phyloP scores from a whole-genome alignment of 257 asterid genomes.

The Rauvolfia tetraphylla region DNA sequence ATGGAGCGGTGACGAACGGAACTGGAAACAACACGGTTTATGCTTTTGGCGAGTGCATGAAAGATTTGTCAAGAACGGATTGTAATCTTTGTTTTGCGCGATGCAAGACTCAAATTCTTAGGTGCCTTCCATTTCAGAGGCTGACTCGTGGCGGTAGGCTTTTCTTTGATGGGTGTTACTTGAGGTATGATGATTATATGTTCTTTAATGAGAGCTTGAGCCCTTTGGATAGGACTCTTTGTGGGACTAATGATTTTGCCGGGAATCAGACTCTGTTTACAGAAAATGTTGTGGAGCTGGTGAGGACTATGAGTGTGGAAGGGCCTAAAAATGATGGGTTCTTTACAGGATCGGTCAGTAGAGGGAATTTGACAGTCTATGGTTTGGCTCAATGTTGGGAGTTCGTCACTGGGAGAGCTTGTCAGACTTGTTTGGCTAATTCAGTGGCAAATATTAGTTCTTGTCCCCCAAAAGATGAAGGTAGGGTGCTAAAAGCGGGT shows the following conservation, averaged over 20 bases:
- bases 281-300: constrained; percentile 40
- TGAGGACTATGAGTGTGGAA: constrained; percentile 34
- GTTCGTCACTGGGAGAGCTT: constrained; percentile 42
- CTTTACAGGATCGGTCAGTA: constrained; percentile 34
- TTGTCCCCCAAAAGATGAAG: constrained; percentile 54
- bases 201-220: constrained; percentile 61
- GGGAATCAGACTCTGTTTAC: constrained; percentile 43
- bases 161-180: constrained; percentile 57
- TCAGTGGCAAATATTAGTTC: constrained; percentile 36
- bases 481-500: constrained; percentile 63
- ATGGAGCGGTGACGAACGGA: constrained; percentile 44
- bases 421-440: constrained; percentile 48
- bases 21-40: constrained; percentile 52
- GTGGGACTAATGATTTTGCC: constrained; percentile 43
- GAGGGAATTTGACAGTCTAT: constrained; percentile 53
- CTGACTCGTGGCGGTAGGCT: constrained; percentile 44
- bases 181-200: constrained; percentile 56
- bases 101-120: constrained; percentile 40
- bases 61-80: constrained; percentile 52
- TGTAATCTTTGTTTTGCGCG: constrained; percentile 64
- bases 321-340: constrained; percentile 56
- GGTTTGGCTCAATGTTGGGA: constrained; percentile 86
- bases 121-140: constrained; percentile 55
- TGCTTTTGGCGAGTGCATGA: constrained; percentile 63
- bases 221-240: constrained; percentile 36